Evolutionary conservation across 495 filamentous ascomycete genomes (phyloP), one percentile per base, ranked within the genome.

Genomic region (Amniculicola lignicola): DNA sequence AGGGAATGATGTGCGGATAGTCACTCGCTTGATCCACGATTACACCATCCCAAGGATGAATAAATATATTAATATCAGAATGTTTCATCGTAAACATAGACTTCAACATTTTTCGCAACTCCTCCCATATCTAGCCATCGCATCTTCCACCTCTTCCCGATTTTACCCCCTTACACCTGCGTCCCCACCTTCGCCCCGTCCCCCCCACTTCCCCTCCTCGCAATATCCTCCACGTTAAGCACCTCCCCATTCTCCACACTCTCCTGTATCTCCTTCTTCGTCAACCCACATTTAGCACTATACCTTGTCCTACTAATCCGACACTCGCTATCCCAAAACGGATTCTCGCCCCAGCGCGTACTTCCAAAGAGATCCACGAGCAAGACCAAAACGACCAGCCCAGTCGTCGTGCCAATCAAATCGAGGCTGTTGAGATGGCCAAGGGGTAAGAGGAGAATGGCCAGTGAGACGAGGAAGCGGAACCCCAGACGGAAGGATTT

Each of bases 351-450:
- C 28, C 58, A 59, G 56, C 73, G 78, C 22, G 70, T 78, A 21
- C 66, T 67, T 16, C 77, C 79, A 56, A 69, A 75, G 2, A 82
- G 61, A 62, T 84, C 81, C 12, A 81, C 39, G 12, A 73, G 36
- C 44, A 82, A 57, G 11, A 75, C 72, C 49, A 74, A 73, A 12
- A 72, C 57, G 4, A 77, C 63, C 21, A 83, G 60, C 9, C 74
- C 65, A 9, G 78, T 77, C 1, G 75, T 77, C 6, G 73, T 72
- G 9, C 68, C 69, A 3, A 84, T 65, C 35, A 84, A 64, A 35
- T 74, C 36, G 10, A 84, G 64, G 31, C 70, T 75, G 59, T 75
- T 75, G 18, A 83, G 57, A 33, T 52, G 56, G 0, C 73, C 75
- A 6, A 75, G 65, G 5, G 79, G 77, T 4, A 84, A 65, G 33